These are phyloP conservation scores for Penicillium sp. DNA, from an alignment of 2,329 filamentous ascomycete species.

Conservation along the genomic window DNA sequence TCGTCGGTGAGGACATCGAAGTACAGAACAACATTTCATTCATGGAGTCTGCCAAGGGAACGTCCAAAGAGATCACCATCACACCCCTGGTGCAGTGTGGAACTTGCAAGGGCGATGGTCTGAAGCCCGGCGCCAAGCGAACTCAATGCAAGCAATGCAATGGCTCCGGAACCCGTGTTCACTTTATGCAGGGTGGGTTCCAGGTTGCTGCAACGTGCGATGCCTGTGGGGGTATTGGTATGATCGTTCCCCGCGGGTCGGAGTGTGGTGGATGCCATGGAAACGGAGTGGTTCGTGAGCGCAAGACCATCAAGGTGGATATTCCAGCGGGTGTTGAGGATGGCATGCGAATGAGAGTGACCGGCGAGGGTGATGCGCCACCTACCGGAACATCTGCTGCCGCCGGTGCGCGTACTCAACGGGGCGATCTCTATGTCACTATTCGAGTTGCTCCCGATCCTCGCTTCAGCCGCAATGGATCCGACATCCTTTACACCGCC, in stretches of 20 bases:
- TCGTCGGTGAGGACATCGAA: slow-evolving; percentile 96
- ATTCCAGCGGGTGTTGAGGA: slow-evolving; percentile 96
- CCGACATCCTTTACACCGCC: slow-evolving; percentile 91
- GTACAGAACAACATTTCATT: slow-evolving; percentile 92
- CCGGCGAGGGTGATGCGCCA: slow-evolving; percentile 84
- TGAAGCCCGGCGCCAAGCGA: slow-evolving; percentile 78
- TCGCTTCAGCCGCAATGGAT: slow-evolving; percentile 83
- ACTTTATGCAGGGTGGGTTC: slow-evolving; percentile 89
- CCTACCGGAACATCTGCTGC: slow-evolving; percentile 70
- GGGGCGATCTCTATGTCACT: slow-evolving; percentile 88
- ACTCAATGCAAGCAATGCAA: slow-evolving; percentile 76
- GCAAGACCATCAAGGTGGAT: slow-evolving; percentile 81
- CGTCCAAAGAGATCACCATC: slow-evolving; percentile 82
- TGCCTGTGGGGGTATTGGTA: slow-evolving; percentile 76
- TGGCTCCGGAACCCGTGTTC: slow-evolving; percentile 82
- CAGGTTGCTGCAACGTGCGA: slow-evolving; percentile 92
- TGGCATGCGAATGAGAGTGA: slow-evolving; percentile 85
- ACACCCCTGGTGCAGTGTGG: slow-evolving; percentile 79
- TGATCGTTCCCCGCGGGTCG: slow-evolving; percentile 72
- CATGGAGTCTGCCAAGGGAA: slow-evolving; percentile 92
- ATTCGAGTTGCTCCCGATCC: slow-evolving; percentile 86
- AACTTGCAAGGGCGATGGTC: slow-evolving; percentile 78
- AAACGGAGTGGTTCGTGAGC: slow-evolving; percentile 79
- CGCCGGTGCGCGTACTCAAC: slow-evolving; percentile 64
- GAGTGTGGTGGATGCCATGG: slow-evolving; percentile 81